Conservation (phyloP, 805 yeast genomes). For the Kregervanrija pseudodelftensis region DNA sequence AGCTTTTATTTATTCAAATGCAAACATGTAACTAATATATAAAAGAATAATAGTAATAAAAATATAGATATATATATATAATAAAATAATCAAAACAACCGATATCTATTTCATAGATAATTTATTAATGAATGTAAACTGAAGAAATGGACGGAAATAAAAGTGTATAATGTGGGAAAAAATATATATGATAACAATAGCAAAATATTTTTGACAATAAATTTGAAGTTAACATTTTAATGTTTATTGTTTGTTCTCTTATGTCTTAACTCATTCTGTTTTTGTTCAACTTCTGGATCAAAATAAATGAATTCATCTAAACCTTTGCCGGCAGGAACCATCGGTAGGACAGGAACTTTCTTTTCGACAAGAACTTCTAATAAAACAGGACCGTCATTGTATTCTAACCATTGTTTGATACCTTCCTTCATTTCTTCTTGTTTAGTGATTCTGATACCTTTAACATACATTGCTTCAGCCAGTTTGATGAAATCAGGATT, state of each 20-base stretch:
- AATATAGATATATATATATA: background rate
- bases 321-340: constrained; percentile 96
- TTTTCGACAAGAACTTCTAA: constrained; percentile 86
- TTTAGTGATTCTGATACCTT: constrained; percentile 65
- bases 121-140: background rate
- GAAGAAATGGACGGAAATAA: background rate
- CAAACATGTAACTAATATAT: background rate
- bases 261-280: constrained; percentile 58
- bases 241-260: constrained; percentile 71
- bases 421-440: constrained; percentile 59
- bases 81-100: too few species aligned
- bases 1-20: too few species aligned
- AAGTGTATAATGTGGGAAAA: background rate
- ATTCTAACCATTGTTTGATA: constrained; percentile 62
- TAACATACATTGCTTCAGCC: constrained; percentile 90
- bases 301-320: constrained; percentile 86
- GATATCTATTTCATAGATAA: too few species aligned
- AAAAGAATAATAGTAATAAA: background rate
- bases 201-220: background rate
- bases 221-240: constrained; percentile 23
- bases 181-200: background rate
- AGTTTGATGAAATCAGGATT: constrained; percentile 92
- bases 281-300: constrained; percentile 74
- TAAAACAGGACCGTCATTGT: constrained; percentile 74
- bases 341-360: constrained; percentile 94